Percentiles rank a stretch among this genome's conserved stretches.
Evolutionary conservation across 805 yeast species (phyloP).

Genomic region (Hanseniaspora lachancei): DNA sequence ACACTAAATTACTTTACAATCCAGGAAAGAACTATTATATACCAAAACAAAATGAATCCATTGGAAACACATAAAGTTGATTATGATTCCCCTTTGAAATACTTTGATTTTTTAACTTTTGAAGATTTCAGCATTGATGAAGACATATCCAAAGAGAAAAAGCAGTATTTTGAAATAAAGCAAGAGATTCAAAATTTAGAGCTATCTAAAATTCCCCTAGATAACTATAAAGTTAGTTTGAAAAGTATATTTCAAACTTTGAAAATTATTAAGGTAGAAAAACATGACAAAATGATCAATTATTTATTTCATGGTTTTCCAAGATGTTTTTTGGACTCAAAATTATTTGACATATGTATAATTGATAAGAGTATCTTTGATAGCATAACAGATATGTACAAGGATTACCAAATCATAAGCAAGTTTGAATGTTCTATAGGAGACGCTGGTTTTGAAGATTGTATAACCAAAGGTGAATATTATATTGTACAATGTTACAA

Average conservation of each 20-base stretch:
- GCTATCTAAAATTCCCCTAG: not conserved
- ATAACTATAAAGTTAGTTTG: not conserved
- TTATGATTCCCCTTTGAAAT: constrained; percentile 7
- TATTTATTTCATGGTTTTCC: constrained; percentile 7
- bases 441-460: not conserved
- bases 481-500: not conserved
- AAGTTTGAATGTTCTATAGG: not conserved
- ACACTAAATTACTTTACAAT: not conserved
- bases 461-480: not conserved
- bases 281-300: not conserved
- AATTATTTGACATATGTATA: not conserved
- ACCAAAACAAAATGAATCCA: not conserved
- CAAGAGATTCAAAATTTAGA: not conserved
- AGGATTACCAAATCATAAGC: not conserved
- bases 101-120: constrained; percentile 1
- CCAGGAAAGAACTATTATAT: not conserved
- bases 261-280: not conserved
- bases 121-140: not conserved
- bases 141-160: not conserved
- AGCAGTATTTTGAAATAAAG: not conserved
- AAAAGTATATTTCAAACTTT: not conserved
- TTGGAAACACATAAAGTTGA: not conserved
- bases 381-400: not conserved
- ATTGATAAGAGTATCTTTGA: not conserved
- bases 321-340: constrained; percentile 3